Evolutionary conservation across 2,329 filamentous ascomycete species (phyloP).

Genomic region (Diaporthe destruens): DNA sequence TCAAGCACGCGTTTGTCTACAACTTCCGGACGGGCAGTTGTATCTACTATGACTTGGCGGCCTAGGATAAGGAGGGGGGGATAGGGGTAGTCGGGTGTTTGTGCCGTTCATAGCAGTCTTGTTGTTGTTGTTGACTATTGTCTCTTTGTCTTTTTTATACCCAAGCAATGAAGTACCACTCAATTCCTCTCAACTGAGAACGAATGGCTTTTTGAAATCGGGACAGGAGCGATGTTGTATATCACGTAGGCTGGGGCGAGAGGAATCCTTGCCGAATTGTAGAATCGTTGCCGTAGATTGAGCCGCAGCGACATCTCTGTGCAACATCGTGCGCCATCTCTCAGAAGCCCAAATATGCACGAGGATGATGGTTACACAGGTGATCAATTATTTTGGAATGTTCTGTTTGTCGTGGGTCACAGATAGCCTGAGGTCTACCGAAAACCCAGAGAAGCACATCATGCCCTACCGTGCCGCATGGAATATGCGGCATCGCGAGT

Average conservation of each 20-base stretch:
- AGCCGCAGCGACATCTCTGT: neutral
- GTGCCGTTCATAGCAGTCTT: neutral
- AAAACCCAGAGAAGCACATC: neutral
- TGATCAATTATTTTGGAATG: neutral
- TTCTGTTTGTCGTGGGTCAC: neutral
- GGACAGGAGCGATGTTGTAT: neutral
- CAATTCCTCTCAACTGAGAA: neutral
- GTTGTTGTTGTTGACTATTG: neutral
- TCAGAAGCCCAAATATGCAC: neutral
- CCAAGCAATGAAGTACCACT: neutral
- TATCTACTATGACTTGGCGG: conserved; percentile 84
- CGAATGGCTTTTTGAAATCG: neutral
- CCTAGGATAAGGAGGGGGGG: conserved; percentile 44
- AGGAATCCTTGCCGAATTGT: too few relatives aligned
- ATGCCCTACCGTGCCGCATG: neutral
- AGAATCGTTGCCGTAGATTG: neutral
- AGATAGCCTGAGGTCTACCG: neutral
- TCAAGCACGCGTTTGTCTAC: conserved; percentile 86
- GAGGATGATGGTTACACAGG: neutral
- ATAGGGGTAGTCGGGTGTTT: neutral
- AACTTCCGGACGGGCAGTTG: conserved; percentile 89
- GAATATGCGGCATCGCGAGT: neutral
- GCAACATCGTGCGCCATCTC: neutral
- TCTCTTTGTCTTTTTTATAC: conserved; percentile 11
- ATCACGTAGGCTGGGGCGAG: neutral